These are phyloP conservation scores for Pythium sp. DNA, from an alignment of 352 stramenopile genomes.

Conservation along the genomic window DNA sequence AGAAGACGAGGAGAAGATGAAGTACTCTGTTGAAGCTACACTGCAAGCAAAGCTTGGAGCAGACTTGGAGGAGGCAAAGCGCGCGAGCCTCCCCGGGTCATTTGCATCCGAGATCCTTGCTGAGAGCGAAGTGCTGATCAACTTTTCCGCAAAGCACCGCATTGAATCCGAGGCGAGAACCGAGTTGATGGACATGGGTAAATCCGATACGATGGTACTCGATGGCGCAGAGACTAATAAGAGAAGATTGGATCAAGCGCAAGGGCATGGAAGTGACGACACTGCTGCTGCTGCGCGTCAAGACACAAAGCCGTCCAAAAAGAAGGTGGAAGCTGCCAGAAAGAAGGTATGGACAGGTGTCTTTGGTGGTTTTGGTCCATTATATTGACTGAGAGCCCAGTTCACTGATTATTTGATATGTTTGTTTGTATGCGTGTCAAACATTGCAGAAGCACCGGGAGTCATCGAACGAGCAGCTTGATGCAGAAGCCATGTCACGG, in stretches of 20 bases:
- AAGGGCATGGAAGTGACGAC: slow-evolving; percentile 9
- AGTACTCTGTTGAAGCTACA: neutral
- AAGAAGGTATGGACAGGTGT: slow-evolving; percentile 12
- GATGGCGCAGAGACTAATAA: neutral
- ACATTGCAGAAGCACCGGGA: slow-evolving; percentile 13
- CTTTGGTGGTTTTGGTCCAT: neutral
- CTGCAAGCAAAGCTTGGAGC: neutral
- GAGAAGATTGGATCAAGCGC: slow-evolving; percentile 1
- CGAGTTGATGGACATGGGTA: slow-evolving; percentile 25
- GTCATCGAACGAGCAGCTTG: slow-evolving; percentile 37
- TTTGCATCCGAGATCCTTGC: neutral
- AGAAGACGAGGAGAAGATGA: slow-evolving; percentile 9
- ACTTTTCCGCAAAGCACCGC: slow-evolving; percentile 2
- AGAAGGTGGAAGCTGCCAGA: slow-evolving; percentile 18
- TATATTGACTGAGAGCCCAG: neutral
- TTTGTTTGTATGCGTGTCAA: neutral
- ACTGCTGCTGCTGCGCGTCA: slow-evolving; percentile 9
- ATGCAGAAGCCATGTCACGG: slow-evolving; percentile 62
- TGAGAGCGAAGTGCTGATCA: slow-evolving; percentile 10
- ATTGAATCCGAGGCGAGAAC: slow-evolving; percentile 24
- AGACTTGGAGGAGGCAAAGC: slow-evolving; percentile 10
- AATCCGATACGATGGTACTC: slow-evolving; percentile 24
- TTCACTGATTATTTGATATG: neutral
- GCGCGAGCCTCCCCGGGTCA: neutral
- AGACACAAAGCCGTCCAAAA: slow-evolving; percentile 11